Conservation (phyloP, 192 early-diverging fungal genomes). For the Umbelopsis ramanniana region DNA sequence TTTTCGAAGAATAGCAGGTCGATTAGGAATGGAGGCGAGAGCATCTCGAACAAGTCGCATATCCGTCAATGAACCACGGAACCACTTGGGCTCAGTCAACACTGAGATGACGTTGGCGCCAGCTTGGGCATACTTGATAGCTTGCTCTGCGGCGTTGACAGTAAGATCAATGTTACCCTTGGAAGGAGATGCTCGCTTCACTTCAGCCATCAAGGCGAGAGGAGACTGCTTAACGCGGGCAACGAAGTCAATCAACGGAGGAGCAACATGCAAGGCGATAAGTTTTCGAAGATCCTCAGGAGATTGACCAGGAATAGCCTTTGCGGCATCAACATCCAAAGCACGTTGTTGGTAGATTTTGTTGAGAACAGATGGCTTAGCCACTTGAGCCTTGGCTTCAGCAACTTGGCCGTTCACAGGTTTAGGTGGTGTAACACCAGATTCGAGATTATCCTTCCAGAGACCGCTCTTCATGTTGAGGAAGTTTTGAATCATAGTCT, state of each 20-base stretch:
- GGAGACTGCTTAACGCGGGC: conserved; percentile 63
- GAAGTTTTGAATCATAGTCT: conserved; percentile 90
- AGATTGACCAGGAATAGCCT: conserved; percentile 73
- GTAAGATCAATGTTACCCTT: conserved; percentile 88
- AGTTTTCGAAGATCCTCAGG: conserved; percentile 69
- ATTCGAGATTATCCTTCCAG: conserved; percentile 76
- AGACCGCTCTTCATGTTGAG: conserved; percentile 82
- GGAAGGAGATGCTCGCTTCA: conserved; percentile 97
- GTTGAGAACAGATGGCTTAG: conserved; percentile 75
- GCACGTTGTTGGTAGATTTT: conserved; percentile 83
- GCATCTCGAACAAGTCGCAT: conserved; percentile 84
- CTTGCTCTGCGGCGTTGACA: conserved; percentile 89
- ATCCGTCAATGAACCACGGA: conserved; percentile 94
- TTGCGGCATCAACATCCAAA: conserved; percentile 75
- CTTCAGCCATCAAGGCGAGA: conserved; percentile 92
- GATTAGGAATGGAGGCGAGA: conserved; percentile 62
- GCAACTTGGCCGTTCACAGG: not conserved
- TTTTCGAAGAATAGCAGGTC: conserved; percentile 94
- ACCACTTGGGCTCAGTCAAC: conserved; percentile 98
- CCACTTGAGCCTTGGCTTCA: not conserved
- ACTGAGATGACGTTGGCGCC: conserved; percentile 96
- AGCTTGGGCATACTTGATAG: conserved; percentile 81
- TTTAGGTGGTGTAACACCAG: conserved; percentile 40
- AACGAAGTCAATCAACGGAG: conserved; percentile 79
- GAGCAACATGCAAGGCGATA: conserved; percentile 73